phyloP scores from a whole-genome alignment of 805 yeast genomes.

The Suhomyces xylopsoci region DNA sequence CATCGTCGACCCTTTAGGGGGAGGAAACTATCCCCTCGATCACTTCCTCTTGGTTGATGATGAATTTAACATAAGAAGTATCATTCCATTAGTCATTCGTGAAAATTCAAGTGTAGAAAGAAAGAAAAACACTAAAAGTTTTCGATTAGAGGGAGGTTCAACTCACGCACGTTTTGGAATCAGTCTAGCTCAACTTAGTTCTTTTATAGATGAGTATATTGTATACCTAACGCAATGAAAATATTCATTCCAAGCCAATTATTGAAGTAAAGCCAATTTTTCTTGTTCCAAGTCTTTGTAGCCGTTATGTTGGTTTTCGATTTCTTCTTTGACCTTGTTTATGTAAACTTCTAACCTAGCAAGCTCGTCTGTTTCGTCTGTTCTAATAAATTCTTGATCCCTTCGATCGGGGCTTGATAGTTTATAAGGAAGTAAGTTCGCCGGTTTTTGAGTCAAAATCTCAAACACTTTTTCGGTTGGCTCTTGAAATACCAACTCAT shows the following conservation, averaged over 20 bases:
- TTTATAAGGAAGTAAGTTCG: slow-evolving; percentile 45
- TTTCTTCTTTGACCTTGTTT: slow-evolving; percentile 37
- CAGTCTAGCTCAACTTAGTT: slow-evolving; percentile 1
- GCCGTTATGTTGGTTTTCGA: slow-evolving; percentile 38
- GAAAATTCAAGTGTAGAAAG: neutral
- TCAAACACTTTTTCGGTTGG: slow-evolving; percentile 91
- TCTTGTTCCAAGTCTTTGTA: slow-evolving; percentile 42
- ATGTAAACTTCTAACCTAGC: slow-evolving; percentile 40
- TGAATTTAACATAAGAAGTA: slow-evolving; percentile 10
- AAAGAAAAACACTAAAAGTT: neutral
- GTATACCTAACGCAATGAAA: neutral
- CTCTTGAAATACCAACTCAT: slow-evolving; percentile 91
- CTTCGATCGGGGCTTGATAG: slow-evolving; percentile 31
- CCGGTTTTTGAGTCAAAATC: slow-evolving; percentile 67
- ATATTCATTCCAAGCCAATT: neutral
- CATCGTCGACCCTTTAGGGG: slow-evolving; percentile 34
- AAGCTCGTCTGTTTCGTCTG: slow-evolving; percentile 40
- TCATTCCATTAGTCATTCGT: slow-evolving; percentile 6
- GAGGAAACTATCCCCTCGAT: slow-evolving; percentile 35
- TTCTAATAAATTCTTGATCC: slow-evolving; percentile 40
- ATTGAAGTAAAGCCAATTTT: slow-evolving; percentile 37
- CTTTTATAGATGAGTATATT: slow-evolving; percentile 8
- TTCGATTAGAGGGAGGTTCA: slow-evolving; percentile 2
- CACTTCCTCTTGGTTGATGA: slow-evolving; percentile 21
- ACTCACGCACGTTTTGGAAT: slow-evolving; percentile 8